Conservation (phyloP, 2,329 filamentous ascomycete genomes). For the Tricladium varicosporioides region DNA sequence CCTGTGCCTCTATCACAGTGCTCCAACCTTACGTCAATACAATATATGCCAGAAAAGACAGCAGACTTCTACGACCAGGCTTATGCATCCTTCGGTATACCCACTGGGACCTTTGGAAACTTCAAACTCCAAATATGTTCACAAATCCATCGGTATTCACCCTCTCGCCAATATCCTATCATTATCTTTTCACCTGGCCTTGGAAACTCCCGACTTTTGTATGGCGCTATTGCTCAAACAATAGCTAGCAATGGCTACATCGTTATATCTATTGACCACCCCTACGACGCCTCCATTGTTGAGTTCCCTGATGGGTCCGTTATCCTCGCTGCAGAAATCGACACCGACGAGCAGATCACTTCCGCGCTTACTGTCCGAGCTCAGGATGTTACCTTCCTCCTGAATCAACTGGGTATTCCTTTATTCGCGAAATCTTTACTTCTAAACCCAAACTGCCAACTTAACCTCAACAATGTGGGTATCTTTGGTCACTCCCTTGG, state of each 20-base stretch:
- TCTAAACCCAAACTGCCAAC: slow-evolving; percentile 11
- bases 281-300: slow-evolving; percentile 36
- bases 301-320: slow-evolving; percentile 32
- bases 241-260: slow-evolving; percentile 36
- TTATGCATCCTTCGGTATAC: slow-evolving; percentile 26
- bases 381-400: slow-evolving; percentile 27
- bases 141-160: neutral
- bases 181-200: slow-evolving; percentile 36
- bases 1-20: slow-evolving; percentile 21
- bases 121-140: slow-evolving; percentile 26
- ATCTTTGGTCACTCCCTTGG: slow-evolving; percentile 27
- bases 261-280: slow-evolving; percentile 37
- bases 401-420: slow-evolving; percentile 20
- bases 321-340: slow-evolving; percentile 16
- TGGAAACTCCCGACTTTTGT: slow-evolving; percentile 31
- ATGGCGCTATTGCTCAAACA: slow-evolving; percentile 32
- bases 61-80: slow-evolving; percentile 24
- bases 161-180: slow-evolving; percentile 23
- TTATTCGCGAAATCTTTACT: slow-evolving; percentile 4
- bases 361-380: slow-evolving; percentile 20
- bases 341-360: slow-evolving; percentile 11
- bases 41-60: slow-evolving; percentile 34
- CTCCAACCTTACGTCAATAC: slow-evolving; percentile 1
- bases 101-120: slow-evolving; percentile 29
- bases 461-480: slow-evolving; percentile 31